Percentiles rank a stretch among this genome's conserved stretches.
Conservation (phyloP, 2,329 filamentous ascomycete genomes). For the Raffaelea albimanens region DNA sequence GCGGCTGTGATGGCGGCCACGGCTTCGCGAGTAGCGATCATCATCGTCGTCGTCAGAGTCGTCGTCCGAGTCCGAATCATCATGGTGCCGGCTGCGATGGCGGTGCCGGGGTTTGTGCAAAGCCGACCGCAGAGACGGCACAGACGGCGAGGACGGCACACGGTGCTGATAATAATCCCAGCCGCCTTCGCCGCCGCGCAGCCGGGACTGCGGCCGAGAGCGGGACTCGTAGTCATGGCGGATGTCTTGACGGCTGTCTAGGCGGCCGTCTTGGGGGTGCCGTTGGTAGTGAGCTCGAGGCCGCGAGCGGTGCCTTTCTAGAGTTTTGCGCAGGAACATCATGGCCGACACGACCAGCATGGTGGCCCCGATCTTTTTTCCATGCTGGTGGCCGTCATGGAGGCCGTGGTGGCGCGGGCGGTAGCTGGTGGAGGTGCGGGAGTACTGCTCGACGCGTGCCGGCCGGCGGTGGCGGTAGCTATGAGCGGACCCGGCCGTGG, state of each 20-base stretch:
- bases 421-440: too few relatives aligned
- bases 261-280: background rate
- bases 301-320: background rate
- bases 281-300: background rate
- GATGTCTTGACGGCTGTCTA: too few relatives aligned
- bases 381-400: background rate
- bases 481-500: too few relatives aligned
- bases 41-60: background rate
- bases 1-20: background rate
- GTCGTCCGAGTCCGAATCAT: background rate
- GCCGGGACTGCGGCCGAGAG: too few relatives aligned
- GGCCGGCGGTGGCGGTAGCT: background rate
- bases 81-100: too few relatives aligned
- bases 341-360: background rate
- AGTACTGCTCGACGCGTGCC: too few relatives aligned
- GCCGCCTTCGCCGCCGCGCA: too few relatives aligned
- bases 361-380: background rate
- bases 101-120: background rate
- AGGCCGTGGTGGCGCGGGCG: background rate
- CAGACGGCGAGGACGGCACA: too few relatives aligned
- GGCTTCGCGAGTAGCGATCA: background rate
- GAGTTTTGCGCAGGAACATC: background rate
- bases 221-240: too few relatives aligned
- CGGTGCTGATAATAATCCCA: too few relatives aligned
- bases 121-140: too few relatives aligned